phyloP scores from a whole-genome alignment of 2,329 filamentous ascomycete genomes.

The Podosphaera leucotricha region DNA sequence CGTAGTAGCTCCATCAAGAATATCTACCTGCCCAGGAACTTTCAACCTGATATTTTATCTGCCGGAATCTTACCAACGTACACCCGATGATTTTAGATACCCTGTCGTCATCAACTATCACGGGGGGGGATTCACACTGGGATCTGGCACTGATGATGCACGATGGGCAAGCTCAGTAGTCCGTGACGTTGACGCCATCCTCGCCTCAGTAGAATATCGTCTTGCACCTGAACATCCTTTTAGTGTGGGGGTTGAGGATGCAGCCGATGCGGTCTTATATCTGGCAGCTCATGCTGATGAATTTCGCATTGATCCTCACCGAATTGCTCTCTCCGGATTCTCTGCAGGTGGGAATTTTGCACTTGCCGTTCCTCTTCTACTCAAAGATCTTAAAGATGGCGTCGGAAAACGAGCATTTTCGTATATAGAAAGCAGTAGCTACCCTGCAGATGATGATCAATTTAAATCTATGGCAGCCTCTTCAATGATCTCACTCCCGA shows the following conservation, averaged over 20 bases:
- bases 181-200: conserved; percentile 27
- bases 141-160: conserved; percentile 37
- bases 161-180: conserved; percentile 32
- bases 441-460: background rate
- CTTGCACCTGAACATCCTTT: conserved; percentile 41
- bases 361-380: conserved; percentile 18
- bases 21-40: conserved; percentile 11
- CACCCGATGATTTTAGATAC: conserved; percentile 12
- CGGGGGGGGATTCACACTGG: conserved; percentile 42
- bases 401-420: conserved; percentile 17
- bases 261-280: conserved; percentile 38
- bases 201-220: conserved; percentile 44
- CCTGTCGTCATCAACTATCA: conserved; percentile 42
- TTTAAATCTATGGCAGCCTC: background rate
- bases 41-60: conserved; percentile 22
- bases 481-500: background rate
- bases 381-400: conserved; percentile 20
- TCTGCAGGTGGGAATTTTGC: conserved; percentile 24
- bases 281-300: conserved; percentile 30
- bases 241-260: conserved; percentile 40
- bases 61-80: conserved; percentile 17
- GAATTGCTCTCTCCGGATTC: conserved; percentile 37
- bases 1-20: conserved; percentile 13
- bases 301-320: conserved; percentile 30
- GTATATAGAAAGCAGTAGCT: conserved; percentile 1